Conservation (phyloP, 2,329 filamentous ascomycete species). For the Plectosphaerella sp. region DNA sequence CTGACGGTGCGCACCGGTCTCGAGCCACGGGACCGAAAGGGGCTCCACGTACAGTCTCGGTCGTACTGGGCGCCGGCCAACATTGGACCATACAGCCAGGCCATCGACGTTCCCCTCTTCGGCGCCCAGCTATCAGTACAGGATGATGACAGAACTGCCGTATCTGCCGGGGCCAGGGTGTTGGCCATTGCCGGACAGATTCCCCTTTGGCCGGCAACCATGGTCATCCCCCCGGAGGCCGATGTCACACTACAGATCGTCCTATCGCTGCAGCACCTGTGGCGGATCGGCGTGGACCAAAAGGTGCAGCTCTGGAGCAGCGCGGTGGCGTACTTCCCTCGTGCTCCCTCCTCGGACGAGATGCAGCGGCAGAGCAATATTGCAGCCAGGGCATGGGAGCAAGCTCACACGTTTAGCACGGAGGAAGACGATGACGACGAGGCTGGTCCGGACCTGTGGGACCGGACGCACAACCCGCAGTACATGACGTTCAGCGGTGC, state of each 20-base stretch:
- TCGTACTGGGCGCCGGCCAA: slow-evolving; percentile 99
- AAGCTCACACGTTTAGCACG: slow-evolving; percentile 17
- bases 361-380: slow-evolving; percentile 32
- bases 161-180: slow-evolving; percentile 18
- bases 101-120: slow-evolving; percentile 50
- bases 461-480: slow-evolving; percentile 52
- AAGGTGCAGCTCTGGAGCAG: slow-evolving; percentile 71
- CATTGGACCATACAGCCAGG: slow-evolving; percentile 95
- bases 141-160: background rate
- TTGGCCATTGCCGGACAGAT: slow-evolving; percentile 87
- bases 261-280: slow-evolving; percentile 83
- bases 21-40: slow-evolving; percentile 38
- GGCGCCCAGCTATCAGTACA: background rate
- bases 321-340: slow-evolving; percentile 69
- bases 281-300: slow-evolving; percentile 72
- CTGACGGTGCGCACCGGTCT: slow-evolving; percentile 33
- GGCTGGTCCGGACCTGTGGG: slow-evolving; percentile 62
- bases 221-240: slow-evolving; percentile 50
- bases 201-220: slow-evolving; percentile 74
- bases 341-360: slow-evolving; percentile 17
- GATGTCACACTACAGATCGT: slow-evolving; percentile 55
- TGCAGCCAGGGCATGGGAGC: slow-evolving; percentile 42
- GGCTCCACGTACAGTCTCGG: slow-evolving; percentile 84
- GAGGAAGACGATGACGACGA: slow-evolving; percentile 47
- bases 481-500: slow-evolving; percentile 35